Percentiles rank a stretch among this genome's conserved stretches.
Conservation (phyloP, 1,284 basidiomycete genomes). For the Ganoderma boninense region DNA sequence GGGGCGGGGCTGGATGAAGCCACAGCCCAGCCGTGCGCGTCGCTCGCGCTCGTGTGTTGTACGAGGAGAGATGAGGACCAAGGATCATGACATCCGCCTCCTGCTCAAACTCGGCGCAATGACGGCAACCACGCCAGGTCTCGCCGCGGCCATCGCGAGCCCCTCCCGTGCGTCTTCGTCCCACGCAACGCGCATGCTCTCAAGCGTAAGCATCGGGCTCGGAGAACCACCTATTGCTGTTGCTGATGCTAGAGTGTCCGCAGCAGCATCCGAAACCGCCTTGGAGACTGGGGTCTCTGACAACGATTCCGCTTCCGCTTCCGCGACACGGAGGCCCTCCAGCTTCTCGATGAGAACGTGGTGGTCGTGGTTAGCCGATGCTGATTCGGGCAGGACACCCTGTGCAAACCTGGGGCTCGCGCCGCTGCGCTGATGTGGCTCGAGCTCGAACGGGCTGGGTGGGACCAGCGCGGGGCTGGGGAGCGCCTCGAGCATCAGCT, state of each 20-base stretch:
- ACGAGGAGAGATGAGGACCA: not conserved
- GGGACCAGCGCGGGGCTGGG: slow-evolving; percentile 42
- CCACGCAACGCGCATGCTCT: slow-evolving; percentile 28
- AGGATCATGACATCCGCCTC: slow-evolving; percentile 23
- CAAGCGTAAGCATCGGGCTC: slow-evolving; percentile 29
- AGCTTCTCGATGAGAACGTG: slow-evolving; percentile 10
- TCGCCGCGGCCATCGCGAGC: slow-evolving; percentile 8
- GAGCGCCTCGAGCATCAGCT: slow-evolving; percentile 40
- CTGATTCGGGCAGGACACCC: not conserved
- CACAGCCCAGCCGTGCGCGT: not conserved
- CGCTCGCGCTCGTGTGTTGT: not conserved
- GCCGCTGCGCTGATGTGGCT: slow-evolving; percentile 30
- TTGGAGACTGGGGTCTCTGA: not conserved
- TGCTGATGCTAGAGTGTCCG: not conserved
- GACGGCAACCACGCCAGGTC: not conserved
- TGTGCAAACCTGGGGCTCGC: not conserved
- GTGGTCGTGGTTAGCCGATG: not conserved
- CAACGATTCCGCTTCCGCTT: not conserved
- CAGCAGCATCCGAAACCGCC: not conserved
- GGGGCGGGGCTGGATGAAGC: not conserved
- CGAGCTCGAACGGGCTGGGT: slow-evolving; percentile 43
- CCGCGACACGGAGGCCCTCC: slow-evolving; percentile 3
- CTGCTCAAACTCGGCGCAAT: slow-evolving; percentile 26
- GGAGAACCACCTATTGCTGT: not conserved
- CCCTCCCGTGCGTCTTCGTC: slow-evolving; percentile 24